Evolutionary conservation across 2,329 filamentous ascomycete species (phyloP), one percentile per base, ranked within the genome.

Genomic region (Bertia moriformis): DNA sequence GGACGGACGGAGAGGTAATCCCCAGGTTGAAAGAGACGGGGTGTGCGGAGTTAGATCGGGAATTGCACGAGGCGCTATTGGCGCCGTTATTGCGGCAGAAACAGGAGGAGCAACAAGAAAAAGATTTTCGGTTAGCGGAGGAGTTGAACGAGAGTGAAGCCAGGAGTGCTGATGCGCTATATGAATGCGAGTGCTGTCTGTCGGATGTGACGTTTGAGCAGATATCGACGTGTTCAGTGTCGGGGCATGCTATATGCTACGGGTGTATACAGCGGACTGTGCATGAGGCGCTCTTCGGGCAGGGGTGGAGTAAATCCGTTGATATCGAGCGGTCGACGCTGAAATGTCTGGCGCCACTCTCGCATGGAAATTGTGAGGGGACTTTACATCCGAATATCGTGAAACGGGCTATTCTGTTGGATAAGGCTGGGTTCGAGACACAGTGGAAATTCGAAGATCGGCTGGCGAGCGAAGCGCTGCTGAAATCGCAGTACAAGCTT

Each of bases 401-500:
- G 12, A 10, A 17, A 18, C 32, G 15, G 15, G 32, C 32, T 18
- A 35, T 35, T 14, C 12, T 35, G 7, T 7, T 35, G 10, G 32
- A 17, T 10, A 35, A 10, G 15, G 32, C 32, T 12, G 32, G 32
- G 10, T 7, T 17, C 15, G 32, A 35, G 15, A 35, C 32, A 7
- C 17, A 35, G 7, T 10, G 10, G 10, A 35, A 35, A 17, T 35
- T 35, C 15, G 32, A 35, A 15, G 15, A 67, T 38, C 65, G 71
- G 13, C 55, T 73, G 18, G 62, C 67, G 3, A 63, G 59, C 20
- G 69, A 77, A 43, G 59, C 60, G 0, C 56, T 79, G 4, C 51
- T 66, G 19, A 69, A 69, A 42, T 70, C 68, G 2, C 61, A 66
- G 39, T 47, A 76, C 3, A 66, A 67, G 13, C 59, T 78, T 4